These are phyloP conservation scores for Candida krabiensis DNA, from an alignment of 805 yeast genomes.

Conservation along the genomic window DNA sequence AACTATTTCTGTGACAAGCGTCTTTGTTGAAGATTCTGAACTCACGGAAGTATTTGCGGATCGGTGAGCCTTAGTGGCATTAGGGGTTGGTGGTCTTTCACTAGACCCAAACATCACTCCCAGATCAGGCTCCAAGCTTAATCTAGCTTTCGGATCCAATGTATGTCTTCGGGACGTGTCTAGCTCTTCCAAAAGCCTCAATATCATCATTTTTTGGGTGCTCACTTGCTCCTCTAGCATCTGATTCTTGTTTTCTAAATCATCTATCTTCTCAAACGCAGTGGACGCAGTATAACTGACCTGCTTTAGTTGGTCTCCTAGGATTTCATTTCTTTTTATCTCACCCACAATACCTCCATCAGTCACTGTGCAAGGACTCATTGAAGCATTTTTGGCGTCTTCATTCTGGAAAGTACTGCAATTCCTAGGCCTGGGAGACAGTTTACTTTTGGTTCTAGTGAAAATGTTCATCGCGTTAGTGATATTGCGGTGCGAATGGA, in stretches of 20 bases:
- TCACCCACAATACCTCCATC: conserved; percentile 26
- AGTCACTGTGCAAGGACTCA: conserved; percentile 20
- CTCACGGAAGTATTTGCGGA: conserved; percentile 9
- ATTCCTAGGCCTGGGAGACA: conserved; percentile 1
- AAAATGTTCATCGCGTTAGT: conserved; percentile 9
- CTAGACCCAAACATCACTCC: conserved; percentile 6
- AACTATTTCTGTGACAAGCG: conserved; percentile 12
- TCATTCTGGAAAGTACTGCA: conserved; percentile 1
- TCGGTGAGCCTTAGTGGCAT: background rate
- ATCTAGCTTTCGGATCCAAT: conserved; percentile 1
- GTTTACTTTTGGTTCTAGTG: conserved; percentile 10
- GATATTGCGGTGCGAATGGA: no score
- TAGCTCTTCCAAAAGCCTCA: conserved; percentile 21
- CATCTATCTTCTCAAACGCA: conserved; percentile 29
- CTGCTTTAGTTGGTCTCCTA: conserved; percentile 23
- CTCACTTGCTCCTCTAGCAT: conserved; percentile 28
- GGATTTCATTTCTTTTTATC: conserved; percentile 18
- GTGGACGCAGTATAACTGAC: conserved; percentile 27
- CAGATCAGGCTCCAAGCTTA: background rate
- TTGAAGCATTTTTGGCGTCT: background rate
- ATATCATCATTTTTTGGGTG: conserved; percentile 28
- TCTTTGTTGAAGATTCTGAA: conserved; percentile 12
- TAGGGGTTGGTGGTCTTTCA: conserved; percentile 2
- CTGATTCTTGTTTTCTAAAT: conserved; percentile 20
- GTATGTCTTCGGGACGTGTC: conserved; percentile 10